A percentile compares a stretch with the other conserved stretches of the same genome.
phyloP scores from a whole-genome alignment of 192 early-diverging fungal species.

The Coemansia sp. region DNA sequence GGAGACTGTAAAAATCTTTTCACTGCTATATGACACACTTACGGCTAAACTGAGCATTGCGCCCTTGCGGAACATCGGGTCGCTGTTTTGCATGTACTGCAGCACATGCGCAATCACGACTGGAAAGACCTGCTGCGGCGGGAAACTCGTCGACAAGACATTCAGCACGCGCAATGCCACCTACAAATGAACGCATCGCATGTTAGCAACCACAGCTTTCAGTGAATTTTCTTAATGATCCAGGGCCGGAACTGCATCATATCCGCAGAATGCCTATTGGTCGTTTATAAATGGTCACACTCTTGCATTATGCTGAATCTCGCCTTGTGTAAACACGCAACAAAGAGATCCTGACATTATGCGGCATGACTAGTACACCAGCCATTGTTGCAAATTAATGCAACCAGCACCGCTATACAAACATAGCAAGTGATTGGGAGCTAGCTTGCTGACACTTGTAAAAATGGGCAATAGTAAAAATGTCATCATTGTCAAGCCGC shows the following conservation, averaged over 20 bases:
- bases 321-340: background rate
- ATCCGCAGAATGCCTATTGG: background rate
- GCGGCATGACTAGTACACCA: conserved; percentile 1
- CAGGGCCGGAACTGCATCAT: background rate
- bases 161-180: conserved; percentile 72
- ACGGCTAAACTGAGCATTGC: conserved; percentile 84
- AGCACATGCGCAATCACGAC: conserved; percentile 69
- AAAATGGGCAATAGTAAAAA: background rate
- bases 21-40: conserved; percentile 17
- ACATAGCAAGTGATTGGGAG: background rate
- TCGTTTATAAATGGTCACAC: background rate
- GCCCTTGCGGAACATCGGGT: conserved; percentile 77
- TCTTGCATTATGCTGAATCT: background rate
- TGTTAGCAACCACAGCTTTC: background rate
- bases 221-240: background rate
- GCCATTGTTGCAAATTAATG: conserved; percentile 23
- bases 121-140: conserved; percentile 88
- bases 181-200: conserved; percentile 20
- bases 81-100: conserved; percentile 74
- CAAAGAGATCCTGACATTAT: conserved; percentile 2
- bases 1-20: background rate
- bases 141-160: conserved; percentile 75
- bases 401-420: conserved; percentile 4
- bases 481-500: no score
- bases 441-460: background rate